Evolutionary conservation across 1,284 basidiomycete species (phyloP).

Genomic region (Malassezia japonica): DNA sequence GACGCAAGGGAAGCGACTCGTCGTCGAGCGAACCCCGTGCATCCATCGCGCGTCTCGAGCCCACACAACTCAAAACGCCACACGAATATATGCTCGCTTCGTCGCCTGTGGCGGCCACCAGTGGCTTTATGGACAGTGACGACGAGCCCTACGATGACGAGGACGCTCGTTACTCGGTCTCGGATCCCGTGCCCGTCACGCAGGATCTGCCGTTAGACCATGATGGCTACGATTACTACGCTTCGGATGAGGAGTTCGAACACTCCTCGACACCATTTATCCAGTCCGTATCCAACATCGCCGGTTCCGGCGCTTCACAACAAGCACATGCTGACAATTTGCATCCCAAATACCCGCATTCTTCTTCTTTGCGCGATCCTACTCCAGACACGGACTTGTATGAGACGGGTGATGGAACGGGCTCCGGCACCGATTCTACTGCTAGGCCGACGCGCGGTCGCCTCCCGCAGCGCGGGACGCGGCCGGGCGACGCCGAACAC

Average conservation of each 20-base stretch:
- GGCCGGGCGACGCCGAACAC: background rate
- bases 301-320: background rate
- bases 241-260: slow-evolving; percentile 10
- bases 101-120: slow-evolving; percentile 59
- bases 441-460: background rate
- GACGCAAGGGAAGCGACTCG: slow-evolving; percentile 11
- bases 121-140: slow-evolving; percentile 17
- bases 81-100: slow-evolving; percentile 48
- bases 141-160: slow-evolving; percentile 6
- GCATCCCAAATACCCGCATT: background rate
- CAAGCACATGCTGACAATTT: slow-evolving; percentile 2
- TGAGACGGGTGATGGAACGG: background rate
- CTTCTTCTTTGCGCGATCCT: background rate
- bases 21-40: slow-evolving; percentile 19
- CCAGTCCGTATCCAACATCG: slow-evolving; percentile 6
- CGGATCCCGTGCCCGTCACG: slow-evolving; percentile 4
- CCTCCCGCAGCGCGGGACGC: background rate
- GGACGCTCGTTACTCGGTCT: slow-evolving; percentile 15
- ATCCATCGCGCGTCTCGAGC: slow-evolving; percentile 88
- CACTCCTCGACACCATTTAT: background rate
- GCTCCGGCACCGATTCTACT: background rate
- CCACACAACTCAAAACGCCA: slow-evolving; percentile 75
- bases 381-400: background rate
- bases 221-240: slow-evolving; percentile 14
- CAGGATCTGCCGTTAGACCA: slow-evolving; percentile 13